A percentile compares a stretch with the other conserved stretches of the same genome.
Conservation (phyloP, 106 monocot genomes). For the Allium fistulosum region DNA sequence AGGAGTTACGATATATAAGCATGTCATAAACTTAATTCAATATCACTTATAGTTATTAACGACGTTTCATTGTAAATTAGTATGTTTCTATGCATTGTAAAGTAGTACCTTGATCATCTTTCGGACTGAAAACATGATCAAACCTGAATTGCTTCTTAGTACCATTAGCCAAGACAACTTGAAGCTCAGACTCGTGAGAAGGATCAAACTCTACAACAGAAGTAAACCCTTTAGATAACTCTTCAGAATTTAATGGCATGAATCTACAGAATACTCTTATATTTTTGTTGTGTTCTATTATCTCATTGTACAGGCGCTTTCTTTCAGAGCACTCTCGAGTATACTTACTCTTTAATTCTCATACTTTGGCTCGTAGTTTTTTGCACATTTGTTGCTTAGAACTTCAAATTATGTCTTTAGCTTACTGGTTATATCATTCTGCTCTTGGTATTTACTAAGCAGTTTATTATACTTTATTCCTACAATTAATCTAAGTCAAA, state of each 20-base stretch:
- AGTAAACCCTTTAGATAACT: slow-evolving; percentile 48
- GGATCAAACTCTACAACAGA: slow-evolving; percentile 61
- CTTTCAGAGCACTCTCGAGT: slow-evolving; percentile 33
- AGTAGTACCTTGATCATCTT: slow-evolving; percentile 65
- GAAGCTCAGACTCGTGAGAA: slow-evolving; percentile 58
- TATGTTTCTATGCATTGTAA: not conserved
- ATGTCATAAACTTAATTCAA: no score
- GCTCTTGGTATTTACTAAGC: slow-evolving; percentile 19
- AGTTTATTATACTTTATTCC: slow-evolving; percentile 48
- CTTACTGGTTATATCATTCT: slow-evolving; percentile 12
- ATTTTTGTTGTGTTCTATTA: slow-evolving; percentile 81
- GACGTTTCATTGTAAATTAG: no score
- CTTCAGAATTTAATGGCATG: slow-evolving; percentile 66
- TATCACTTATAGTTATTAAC: no score
- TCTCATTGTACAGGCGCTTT: slow-evolving; percentile 81
- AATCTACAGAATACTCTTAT: slow-evolving; percentile 96
- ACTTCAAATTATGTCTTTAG: slow-evolving; percentile 10
- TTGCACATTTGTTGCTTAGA: slow-evolving; percentile 31
- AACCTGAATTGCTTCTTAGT: slow-evolving; percentile 77
- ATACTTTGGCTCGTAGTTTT: slow-evolving; percentile 48
- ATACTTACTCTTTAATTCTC: slow-evolving; percentile 55
- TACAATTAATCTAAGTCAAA: slow-evolving; percentile 1
- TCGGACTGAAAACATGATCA: slow-evolving; percentile 82
- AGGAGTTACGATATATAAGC: no score
- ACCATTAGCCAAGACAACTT: slow-evolving; percentile 48